These are phyloP conservation scores for Endothia cerciana DNA, from an alignment of 2,329 filamentous ascomycete genomes.

Conservation along the genomic window DNA sequence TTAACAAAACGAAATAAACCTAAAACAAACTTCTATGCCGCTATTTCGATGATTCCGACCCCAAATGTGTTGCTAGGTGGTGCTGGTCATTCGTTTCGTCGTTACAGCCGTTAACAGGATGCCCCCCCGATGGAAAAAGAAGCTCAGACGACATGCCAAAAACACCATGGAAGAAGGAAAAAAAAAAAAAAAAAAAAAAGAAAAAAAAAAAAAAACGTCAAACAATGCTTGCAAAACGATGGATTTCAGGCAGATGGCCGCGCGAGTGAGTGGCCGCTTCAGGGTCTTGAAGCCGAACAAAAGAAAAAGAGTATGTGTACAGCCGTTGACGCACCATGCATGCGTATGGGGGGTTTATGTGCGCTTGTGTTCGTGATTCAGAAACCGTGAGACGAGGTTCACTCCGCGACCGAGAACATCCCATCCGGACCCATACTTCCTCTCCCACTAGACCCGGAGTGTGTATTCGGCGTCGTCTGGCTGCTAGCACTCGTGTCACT, in stretches of 20 bases:
- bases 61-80: slow-evolving; percentile 24
- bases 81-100: slow-evolving; percentile 27
- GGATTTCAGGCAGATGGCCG: background rate
- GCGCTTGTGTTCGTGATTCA: background rate
- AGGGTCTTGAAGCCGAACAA: background rate
- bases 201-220: slow-evolving; percentile 19
- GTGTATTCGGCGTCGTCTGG: slow-evolving; percentile 42
- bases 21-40: slow-evolving; percentile 20
- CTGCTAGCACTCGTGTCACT: slow-evolving; percentile 57
- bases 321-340: background rate
- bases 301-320: background rate
- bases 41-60: slow-evolving; percentile 1
- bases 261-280: background rate
- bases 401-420: slow-evolving; percentile 36
- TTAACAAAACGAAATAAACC: background rate
- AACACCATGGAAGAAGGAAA: slow-evolving; percentile 15
- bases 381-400: background rate
- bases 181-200: slow-evolving; percentile 15
- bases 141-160: background rate
- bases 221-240: slow-evolving; percentile 17
- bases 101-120: slow-evolving; percentile 20
- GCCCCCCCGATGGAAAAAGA: background rate
- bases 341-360: background rate
- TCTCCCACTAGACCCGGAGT: slow-evolving; percentile 36
- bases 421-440: slow-evolving; percentile 38